These are phyloP conservation scores for Termitomyces sp. DNA, from an alignment of 768 basidiomycete genomes.

Conservation along the genomic window DNA sequence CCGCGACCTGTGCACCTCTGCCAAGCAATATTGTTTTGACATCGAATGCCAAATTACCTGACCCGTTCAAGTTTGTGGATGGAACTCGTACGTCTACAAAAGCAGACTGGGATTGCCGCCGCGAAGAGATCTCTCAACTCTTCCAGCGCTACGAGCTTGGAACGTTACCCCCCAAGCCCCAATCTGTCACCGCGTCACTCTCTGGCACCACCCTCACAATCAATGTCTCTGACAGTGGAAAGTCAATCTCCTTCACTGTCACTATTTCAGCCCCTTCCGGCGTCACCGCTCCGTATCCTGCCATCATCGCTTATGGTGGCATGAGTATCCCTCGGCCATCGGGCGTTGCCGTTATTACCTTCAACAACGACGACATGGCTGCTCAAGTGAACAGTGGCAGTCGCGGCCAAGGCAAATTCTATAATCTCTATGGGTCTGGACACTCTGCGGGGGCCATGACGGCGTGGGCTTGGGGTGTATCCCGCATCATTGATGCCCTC, in stretches of 20 bases:
- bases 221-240: slow-evolving; percentile 43
- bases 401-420: slow-evolving; percentile 58
- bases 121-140: slow-evolving; percentile 45
- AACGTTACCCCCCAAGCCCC: slow-evolving; percentile 45
- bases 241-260: slow-evolving; percentile 48
- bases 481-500: slow-evolving; percentile 60
- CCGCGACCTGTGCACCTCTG: slow-evolving; percentile 25
- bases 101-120: slow-evolving; percentile 51
- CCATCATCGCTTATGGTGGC: slow-evolving; percentile 52
- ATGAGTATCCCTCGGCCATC: slow-evolving; percentile 37
- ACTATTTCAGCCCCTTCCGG: slow-evolving; percentile 45
- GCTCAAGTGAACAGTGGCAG: slow-evolving; percentile 42
- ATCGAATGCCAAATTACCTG: slow-evolving; percentile 44
- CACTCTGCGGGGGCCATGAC: slow-evolving; percentile 53
- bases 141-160: slow-evolving; percentile 56
- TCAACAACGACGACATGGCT: slow-evolving; percentile 54
- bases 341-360: slow-evolving; percentile 45
- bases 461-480: slow-evolving; percentile 63
- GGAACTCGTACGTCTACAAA: slow-evolving; percentile 42
- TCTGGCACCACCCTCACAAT: slow-evolving; percentile 47
- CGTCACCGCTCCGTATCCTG: slow-evolving; percentile 45
- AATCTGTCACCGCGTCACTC: slow-evolving; percentile 43
- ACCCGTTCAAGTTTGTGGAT: slow-evolving; percentile 53
- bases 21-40: slow-evolving; percentile 29
- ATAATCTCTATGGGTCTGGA: slow-evolving; percentile 47